Conservation (phyloP, 2,329 filamentous ascomycete species). For the Grosmannia huntii region DNA sequence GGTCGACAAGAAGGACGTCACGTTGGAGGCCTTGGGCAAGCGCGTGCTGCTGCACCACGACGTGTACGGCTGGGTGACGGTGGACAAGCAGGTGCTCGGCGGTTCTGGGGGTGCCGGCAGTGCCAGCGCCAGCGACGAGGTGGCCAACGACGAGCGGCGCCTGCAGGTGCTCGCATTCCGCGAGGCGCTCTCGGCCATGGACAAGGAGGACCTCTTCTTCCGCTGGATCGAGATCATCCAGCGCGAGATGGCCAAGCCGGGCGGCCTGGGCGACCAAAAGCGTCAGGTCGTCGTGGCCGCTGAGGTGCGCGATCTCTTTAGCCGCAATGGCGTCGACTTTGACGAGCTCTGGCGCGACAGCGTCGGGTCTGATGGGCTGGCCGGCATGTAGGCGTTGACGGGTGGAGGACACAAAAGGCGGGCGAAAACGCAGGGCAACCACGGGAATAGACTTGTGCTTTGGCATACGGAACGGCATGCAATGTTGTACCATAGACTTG, state of each 20-base stretch:
- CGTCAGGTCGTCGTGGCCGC: conserved; percentile 59
- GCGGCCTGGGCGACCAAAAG: conserved; percentile 58
- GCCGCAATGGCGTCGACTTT: conserved; percentile 66
- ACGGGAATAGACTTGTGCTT: too few species aligned
- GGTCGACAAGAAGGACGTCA: conserved; percentile 47
- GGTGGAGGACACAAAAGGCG: too few species aligned
- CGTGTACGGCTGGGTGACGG: conserved; percentile 58
- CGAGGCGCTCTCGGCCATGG: conserved; percentile 59
- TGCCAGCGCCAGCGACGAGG: not conserved
- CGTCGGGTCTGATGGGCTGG: conserved; percentile 27
- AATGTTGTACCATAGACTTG: too few species aligned
- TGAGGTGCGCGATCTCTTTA: conserved; percentile 65
- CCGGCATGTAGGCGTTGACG: conserved; percentile 14
- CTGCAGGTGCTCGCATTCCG: conserved; percentile 72
- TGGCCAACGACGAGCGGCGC: conserved; percentile 45
- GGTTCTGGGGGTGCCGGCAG: not conserved
- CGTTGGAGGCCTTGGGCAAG: conserved; percentile 56
- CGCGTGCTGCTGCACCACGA: conserved; percentile 57
- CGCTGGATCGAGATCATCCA: conserved; percentile 89
- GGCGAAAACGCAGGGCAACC: too few species aligned
- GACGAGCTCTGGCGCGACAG: conserved; percentile 63
- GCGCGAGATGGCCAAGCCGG: conserved; percentile 67
- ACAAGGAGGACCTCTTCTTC: conserved; percentile 83
- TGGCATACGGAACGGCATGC: too few species aligned
- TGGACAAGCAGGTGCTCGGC: conserved; percentile 40